Evolutionary conservation across 2,329 filamentous ascomycete genomes (phyloP).

Genomic region (Drechslerella coelobrocha): DNA sequence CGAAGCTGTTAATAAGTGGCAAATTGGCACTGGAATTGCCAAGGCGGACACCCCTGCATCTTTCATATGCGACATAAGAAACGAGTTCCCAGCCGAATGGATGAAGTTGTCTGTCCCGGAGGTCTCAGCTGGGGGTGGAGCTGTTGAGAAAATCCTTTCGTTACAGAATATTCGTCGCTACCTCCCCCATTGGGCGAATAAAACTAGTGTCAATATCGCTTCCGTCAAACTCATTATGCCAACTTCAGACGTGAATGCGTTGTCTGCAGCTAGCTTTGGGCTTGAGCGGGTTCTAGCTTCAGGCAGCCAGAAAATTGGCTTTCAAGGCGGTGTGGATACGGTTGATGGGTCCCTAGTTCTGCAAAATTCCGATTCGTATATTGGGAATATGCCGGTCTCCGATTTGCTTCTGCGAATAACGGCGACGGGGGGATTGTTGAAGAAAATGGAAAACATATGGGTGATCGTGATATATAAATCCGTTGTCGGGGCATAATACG

Average conservation of each 20-base stretch:
- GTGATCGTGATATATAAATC: background rate
- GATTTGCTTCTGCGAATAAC: conserved; percentile 6
- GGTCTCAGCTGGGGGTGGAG: background rate
- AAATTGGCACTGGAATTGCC: background rate
- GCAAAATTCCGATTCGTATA: background rate
- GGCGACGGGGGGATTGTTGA: background rate
- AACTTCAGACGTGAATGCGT: background rate
- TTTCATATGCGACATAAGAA: conserved; percentile 4
- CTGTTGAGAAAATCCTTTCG: background rate
- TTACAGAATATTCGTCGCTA: conserved; percentile 10
- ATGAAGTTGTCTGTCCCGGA: too few relatives aligned
- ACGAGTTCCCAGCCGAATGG: conserved; percentile 16
- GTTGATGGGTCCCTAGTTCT: background rate
- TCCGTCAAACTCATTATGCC: background rate
- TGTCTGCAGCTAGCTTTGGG: background rate
- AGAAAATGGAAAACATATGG: conserved; percentile 7
- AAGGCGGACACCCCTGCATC: background rate
- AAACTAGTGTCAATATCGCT: background rate
- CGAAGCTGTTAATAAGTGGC: background rate
- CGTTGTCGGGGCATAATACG: too few relatives aligned
- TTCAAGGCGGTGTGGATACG: conserved; percentile 2
- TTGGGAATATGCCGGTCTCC: background rate
- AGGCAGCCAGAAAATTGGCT: background rate
- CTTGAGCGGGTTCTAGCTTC: background rate
- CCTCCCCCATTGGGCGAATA: conserved; percentile 7